Conservation (phyloP, 108 stramenopile species). For the Conticribra guillardii region DNA sequence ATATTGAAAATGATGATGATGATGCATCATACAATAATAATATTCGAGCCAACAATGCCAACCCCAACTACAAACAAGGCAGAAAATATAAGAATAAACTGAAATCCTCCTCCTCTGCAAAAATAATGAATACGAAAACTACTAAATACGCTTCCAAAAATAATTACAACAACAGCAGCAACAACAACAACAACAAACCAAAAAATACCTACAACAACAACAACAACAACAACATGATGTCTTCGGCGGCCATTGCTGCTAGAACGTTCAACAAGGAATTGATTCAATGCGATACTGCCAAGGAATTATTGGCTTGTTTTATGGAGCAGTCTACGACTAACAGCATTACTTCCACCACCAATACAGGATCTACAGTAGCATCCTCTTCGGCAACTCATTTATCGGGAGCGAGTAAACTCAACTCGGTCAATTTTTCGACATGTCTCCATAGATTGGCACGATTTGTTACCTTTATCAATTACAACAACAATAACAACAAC, state of each 20-base stretch:
- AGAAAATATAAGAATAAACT: not conserved
- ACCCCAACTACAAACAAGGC: not conserved
- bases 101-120: not conserved
- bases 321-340: conserved; percentile 44
- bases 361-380: not conserved
- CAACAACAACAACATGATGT: not conserved
- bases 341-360: not conserved
- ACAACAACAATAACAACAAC: conserved; percentile 4
- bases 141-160: no score
- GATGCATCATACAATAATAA: not conserved
- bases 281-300: conserved; percentile 25
- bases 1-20: no score
- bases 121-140: no score
- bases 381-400: conserved; percentile 33
- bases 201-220: not conserved
- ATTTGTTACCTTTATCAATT: conserved; percentile 28
- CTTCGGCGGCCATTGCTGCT: not conserved
- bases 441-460: conserved; percentile 74
- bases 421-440: conserved; percentile 83
- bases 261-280: conserved; percentile 38
- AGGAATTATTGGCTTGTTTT: conserved; percentile 27
- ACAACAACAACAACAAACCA: conserved; percentile 1
- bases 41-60: not conserved
- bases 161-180: not conserved
- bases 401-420: conserved; percentile 61